Evolutionary conservation across 352 stramenopile genomes (phyloP).

Genomic region (Globisporangium canariense): DNA sequence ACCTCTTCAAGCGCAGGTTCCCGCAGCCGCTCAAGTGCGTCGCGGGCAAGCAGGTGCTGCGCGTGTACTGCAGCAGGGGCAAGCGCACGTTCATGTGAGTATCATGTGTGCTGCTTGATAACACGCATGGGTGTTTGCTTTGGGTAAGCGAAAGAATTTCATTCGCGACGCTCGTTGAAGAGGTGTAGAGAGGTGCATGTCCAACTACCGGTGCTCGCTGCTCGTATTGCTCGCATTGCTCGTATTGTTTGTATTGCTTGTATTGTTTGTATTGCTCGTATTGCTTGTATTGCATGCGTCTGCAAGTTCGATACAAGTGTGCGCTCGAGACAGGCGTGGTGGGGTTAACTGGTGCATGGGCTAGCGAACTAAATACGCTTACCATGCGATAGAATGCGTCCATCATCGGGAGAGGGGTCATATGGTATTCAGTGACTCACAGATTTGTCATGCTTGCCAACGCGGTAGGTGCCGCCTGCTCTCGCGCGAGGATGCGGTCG

Average conservation of each 20-base stretch:
- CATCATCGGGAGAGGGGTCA: not conserved
- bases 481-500: slow-evolving; percentile 8
- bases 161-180: not conserved
- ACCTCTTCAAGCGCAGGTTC: slow-evolving; percentile 45
- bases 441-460: not conserved
- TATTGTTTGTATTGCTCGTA: not conserved
- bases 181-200: not conserved
- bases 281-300: not conserved
- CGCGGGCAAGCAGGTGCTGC: slow-evolving; percentile 34
- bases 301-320: slow-evolving; percentile 6
- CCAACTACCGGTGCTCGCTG: too few relatives aligned
- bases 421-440: not conserved
- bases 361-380: not conserved
- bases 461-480: slow-evolving; percentile 15
- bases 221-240: too few relatives aligned
- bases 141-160: too few relatives aligned
- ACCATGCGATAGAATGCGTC: not conserved
- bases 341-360: too few relatives aligned
- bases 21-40: slow-evolving; percentile 52
- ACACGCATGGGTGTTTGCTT: not conserved
- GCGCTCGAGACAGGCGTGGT: not conserved
- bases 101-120: slow-evolving; percentile 9
- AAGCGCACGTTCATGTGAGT: slow-evolving; percentile 39
- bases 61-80: slow-evolving; percentile 44
- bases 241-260: too few relatives aligned